Evolutionary conservation across 805 yeast genomes (phyloP).

Genomic region (Isabelozyma gotoi): DNA sequence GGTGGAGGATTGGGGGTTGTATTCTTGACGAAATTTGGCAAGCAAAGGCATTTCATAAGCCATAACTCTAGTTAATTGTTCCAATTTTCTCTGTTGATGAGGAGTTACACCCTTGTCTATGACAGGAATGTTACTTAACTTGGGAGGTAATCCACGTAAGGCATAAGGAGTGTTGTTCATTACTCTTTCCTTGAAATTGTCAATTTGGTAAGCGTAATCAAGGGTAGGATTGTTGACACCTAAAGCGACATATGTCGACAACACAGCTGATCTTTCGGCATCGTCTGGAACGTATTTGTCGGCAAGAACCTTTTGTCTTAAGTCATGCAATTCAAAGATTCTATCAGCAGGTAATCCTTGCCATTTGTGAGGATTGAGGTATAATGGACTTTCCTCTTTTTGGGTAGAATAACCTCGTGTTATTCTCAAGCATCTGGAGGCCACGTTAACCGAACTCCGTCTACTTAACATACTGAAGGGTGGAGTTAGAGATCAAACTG

Average conservation of each 20-base stretch:
- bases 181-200: slow-evolving; percentile 40
- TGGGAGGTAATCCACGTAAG: slow-evolving; percentile 38
- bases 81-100: slow-evolving; percentile 62
- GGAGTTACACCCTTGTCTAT: slow-evolving; percentile 35
- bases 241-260: slow-evolving; percentile 36
- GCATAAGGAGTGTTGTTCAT: slow-evolving; percentile 41
- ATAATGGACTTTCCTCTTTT: slow-evolving; percentile 26
- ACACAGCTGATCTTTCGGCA: slow-evolving; percentile 55
- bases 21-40: slow-evolving; percentile 70
- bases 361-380: slow-evolving; percentile 70
- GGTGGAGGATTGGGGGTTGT: slow-evolving; percentile 45
- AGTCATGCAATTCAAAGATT: slow-evolving; percentile 58
- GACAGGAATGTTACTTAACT: slow-evolving; percentile 34
- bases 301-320: slow-evolving; percentile 50
- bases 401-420: background rate
- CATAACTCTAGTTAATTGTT: slow-evolving; percentile 76
- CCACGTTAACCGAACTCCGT: slow-evolving; percentile 1
- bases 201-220: slow-evolving; percentile 41
- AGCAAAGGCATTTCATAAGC: slow-evolving; percentile 91
- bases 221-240: slow-evolving; percentile 29
- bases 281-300: slow-evolving; percentile 52
- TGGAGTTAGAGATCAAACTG: background rate
- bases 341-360: slow-evolving; percentile 62
- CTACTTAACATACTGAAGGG: background rate
- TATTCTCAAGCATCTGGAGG: background rate